Conservation (phyloP, 345 rosid genomes). For the Raphanus sativus region DNA sequence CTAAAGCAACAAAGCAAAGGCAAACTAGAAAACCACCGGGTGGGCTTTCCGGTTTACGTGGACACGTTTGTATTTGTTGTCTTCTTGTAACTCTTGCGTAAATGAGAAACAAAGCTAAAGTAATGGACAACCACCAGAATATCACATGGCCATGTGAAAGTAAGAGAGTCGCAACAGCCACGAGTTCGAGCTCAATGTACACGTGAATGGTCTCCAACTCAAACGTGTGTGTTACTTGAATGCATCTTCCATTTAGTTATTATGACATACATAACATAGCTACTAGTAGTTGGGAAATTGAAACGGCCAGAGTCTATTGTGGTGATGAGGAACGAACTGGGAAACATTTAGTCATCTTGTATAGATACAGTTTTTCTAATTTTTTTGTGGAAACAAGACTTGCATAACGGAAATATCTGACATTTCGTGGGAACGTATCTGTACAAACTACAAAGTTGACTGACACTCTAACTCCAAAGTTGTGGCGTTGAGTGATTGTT, state of each 20-base stretch:
- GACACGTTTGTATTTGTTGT: constrained; percentile 21
- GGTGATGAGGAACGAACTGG: neutral
- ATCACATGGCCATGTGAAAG: neutral
- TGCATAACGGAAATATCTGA: constrained; percentile 1
- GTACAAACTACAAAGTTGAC: constrained; percentile 34
- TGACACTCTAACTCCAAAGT: constrained; percentile 4
- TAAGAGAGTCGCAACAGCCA: neutral
- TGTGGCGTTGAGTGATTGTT: neutral
- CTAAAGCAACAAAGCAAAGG: constrained; percentile 25
- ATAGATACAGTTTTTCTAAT: neutral
- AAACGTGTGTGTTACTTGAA: neutral
- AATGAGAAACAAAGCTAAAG: neutral
- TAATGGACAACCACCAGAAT: neutral
- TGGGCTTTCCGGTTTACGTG: constrained; percentile 37
- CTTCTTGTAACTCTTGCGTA: constrained; percentile 9
- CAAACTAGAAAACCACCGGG: constrained; percentile 25
- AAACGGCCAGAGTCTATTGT: neutral
- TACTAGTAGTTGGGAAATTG: neutral
- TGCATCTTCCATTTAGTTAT: neutral
- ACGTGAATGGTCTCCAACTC: neutral
- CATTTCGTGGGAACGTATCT: constrained; percentile 19
- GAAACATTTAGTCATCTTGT: constrained; percentile 1
- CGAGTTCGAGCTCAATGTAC: neutral
- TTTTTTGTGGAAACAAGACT: constrained; percentile 26
- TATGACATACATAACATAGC: neutral